These are phyloP conservation scores for Talaromyces adpressus DNA, from an alignment of 495 filamentous ascomycete genomes.

Conservation along the genomic window DNA sequence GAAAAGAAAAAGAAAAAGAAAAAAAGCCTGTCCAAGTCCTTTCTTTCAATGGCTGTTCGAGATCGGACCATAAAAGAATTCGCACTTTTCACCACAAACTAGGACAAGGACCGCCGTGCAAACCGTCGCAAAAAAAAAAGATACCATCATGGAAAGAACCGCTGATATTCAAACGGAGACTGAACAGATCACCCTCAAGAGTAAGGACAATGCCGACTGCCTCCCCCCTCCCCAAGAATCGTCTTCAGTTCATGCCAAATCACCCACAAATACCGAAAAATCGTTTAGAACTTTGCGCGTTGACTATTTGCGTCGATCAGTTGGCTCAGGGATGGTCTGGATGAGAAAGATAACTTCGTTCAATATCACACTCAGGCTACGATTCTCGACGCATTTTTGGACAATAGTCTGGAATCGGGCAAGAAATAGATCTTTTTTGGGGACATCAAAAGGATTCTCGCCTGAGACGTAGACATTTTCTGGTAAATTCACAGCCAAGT, in stretches of 20 bases:
- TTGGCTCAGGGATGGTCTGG: not conserved
- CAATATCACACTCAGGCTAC: conserved; percentile 35
- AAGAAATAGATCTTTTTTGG: conserved; percentile 37
- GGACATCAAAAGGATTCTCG: conserved; percentile 1
- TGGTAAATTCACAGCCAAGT: conserved; percentile 71
- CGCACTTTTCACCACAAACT: not conserved
- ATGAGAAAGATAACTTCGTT: conserved; percentile 37
- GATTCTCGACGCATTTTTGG: conserved; percentile 36
- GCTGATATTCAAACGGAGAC: not conserved
- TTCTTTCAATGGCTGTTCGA: not conserved
- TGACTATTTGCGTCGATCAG: not conserved
- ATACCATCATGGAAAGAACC: not conserved
- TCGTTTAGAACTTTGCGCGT: not conserved
- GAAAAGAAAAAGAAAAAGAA: not conserved
- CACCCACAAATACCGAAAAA: not conserved
- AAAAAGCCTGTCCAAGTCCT: not conserved
- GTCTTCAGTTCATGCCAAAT: not conserved
- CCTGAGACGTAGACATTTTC: not conserved
- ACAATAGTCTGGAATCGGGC: conserved; percentile 37
- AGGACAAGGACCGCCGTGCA: not conserved
- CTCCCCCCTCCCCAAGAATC: not conserved
- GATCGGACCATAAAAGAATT: not conserved
- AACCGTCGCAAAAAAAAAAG: not conserved
- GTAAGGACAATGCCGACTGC: not conserved
- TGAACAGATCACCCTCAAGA: not conserved